Percentiles rank a stretch among this genome's conserved stretches.
phyloP scores from a whole-genome alignment of 1,284 basidiomycete genomes.

The Tilletia walkeri region DNA sequence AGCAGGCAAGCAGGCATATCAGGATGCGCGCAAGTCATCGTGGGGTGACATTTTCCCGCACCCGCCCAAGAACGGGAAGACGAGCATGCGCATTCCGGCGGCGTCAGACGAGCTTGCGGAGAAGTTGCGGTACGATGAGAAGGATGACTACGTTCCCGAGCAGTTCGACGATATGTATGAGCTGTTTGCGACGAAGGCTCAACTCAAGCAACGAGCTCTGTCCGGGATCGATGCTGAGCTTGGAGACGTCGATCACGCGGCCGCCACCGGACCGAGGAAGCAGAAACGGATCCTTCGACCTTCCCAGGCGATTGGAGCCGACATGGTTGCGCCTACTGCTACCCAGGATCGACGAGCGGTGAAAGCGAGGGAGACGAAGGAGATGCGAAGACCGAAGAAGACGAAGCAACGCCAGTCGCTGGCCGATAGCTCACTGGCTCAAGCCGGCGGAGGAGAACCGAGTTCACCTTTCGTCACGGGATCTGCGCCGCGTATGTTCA shows the following conservation, averaged over 20 bases:
- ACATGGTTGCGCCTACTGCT: constrained; percentile 14
- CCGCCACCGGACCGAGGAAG: constrained; percentile 3
- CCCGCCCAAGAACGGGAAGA: constrained; percentile 17
- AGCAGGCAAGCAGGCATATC: constrained; percentile 88
- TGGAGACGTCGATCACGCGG: constrained; percentile 9
- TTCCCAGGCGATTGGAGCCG: constrained; percentile 16
- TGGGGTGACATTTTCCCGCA: constrained; percentile 98
- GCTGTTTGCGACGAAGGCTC: constrained; percentile 9
- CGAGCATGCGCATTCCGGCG: not conserved
- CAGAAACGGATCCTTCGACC: not conserved
- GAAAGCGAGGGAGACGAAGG: constrained; percentile 6
- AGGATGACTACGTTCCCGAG: not conserved
- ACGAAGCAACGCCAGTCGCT: constrained; percentile 12
- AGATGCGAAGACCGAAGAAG: constrained; percentile 9
- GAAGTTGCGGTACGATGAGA: not conserved
- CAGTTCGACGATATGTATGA: constrained; percentile 14
- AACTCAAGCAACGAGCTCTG: constrained; percentile 12
- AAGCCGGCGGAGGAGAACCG: not conserved
- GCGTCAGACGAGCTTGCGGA: constrained; percentile 11
- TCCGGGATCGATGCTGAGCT: constrained; percentile 2
- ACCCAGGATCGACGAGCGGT: constrained; percentile 1
- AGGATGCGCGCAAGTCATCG: constrained; percentile 85
- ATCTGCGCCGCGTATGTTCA: not conserved
- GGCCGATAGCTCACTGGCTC: not conserved
- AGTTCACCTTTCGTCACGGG: not conserved